Percentiles rank a stretch among this genome's conserved stretches.
Conservation (phyloP, 108 stramenopile genomes). For the Discostella pseudostelligera region DNA sequence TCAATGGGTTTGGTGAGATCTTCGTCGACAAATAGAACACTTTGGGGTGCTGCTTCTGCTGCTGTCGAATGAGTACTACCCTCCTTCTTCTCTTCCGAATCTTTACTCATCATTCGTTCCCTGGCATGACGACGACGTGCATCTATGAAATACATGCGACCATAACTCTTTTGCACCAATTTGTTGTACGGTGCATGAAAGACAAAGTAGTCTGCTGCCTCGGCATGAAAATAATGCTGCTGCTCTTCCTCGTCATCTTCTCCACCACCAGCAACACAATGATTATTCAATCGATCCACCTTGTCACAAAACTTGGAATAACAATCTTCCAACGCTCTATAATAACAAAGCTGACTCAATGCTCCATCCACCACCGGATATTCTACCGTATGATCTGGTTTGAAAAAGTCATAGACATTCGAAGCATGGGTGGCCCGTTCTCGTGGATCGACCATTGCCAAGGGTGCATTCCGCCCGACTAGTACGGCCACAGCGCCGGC, state of each 20-base stretch:
- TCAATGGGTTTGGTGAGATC: slow-evolving; percentile 75
- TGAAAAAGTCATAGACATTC: slow-evolving; percentile 98
- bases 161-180: slow-evolving; percentile 94
- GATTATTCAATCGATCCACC: slow-evolving; percentile 40
- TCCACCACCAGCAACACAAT: background rate
- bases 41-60: background rate
- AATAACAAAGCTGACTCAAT: slow-evolving; percentile 93
- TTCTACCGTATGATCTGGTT: slow-evolving; percentile 91
- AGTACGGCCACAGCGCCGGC: slow-evolving; percentile 95
- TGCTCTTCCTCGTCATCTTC: slow-evolving; percentile 34
- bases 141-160: slow-evolving; percentile 87
- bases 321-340: slow-evolving; percentile 91
- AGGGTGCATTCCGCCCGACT: slow-evolving; percentile 90
- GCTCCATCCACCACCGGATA: slow-evolving; percentile 97
- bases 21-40: slow-evolving; percentile 33
- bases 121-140: slow-evolving; percentile 53
- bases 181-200: slow-evolving; percentile 99
- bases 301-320: slow-evolving; percentile 82
- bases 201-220: slow-evolving; percentile 84
- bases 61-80: slow-evolving; percentile 22
- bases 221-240: slow-evolving; percentile 52
- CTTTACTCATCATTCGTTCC: slow-evolving; percentile 6
- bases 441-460: slow-evolving; percentile 68
- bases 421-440: slow-evolving; percentile 87
- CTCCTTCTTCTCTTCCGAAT: slow-evolving; percentile 47